Evolutionary conservation across 331 rosid species (phyloP), one percentile per base, ranked within the genome.

Genomic region (Dryas integrifolia): DNA sequence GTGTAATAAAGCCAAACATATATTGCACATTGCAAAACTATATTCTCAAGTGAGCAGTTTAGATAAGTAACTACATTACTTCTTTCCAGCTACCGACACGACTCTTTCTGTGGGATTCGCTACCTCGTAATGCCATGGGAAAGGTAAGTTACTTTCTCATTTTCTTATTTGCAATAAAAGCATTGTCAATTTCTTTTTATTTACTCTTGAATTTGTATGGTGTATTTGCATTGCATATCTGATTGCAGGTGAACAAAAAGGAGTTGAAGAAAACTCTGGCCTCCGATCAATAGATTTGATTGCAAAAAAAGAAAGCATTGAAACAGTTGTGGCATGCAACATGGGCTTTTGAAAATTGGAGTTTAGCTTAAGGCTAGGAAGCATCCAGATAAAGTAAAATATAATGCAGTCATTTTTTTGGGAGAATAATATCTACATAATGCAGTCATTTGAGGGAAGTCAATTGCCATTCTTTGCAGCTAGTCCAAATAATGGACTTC

Each of bases 121-220:
- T 89, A 69, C 96, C 97, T 39, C 95, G 96, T 21, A 94, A 94
- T 78, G 97, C 98, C 16, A 91, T 94, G 98, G 97, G 98, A 57
- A 94, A 94, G 97, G 98, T 86, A 76, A 65, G 61, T 77, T 61
- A 21, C 80, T 48, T 53, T 77, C 43, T 44, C 38, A 50, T 68
- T 12, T 58, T 57, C 45, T 59, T 30, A 9, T 2, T 52, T 76
- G 5, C n/a, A 61, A 38, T 24, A 48, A 43, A 55, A 30, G 15
- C 41, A 8, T 51, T 48, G 67, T 7, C 6, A 7, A 43, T 48
- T 57, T 45, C 9, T 15, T 49, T 44, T 45, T 7, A 44, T 70
- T 50, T 51, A 46, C 12, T 38, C 72, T 6, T 72, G 18, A 7
- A 58, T n/a, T 16, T 5, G 53, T 26, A 12, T 24, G 6, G 74